Base-by-base conservation (phyloP, 108 stramenopile genomes). In the Aurantiochytrium sp. region DNA sequence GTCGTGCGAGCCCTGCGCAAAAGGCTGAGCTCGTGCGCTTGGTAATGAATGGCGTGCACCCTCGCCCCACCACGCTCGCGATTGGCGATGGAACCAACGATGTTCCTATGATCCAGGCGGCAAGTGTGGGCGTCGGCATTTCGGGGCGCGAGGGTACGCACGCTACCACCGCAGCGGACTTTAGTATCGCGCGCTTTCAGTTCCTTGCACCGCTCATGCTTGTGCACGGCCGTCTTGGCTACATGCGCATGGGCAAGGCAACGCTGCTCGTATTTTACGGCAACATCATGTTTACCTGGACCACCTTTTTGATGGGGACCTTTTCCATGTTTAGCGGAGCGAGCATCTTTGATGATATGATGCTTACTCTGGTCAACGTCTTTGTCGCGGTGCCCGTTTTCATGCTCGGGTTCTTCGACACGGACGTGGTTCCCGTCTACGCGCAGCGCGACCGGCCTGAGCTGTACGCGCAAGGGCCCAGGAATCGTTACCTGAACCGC, bases 11-110 rank as follows among this genome's bases (percentile, higher is more conserved):
- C 87, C 98, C 98, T 19, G 93, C 93, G 58, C 97, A 98, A 92
- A 98, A 98, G 91, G 97, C 97, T 0, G 91, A 96, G 5, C 89
- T 98, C 8, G 96, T 98, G 28, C 93, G 94, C 58, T 90, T 97
- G 76, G 97, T 98, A 6, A 93, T 96, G 43, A 93, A 95, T 44
- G 91, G 96, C 60, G 95, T 96, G 23, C 89, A 87, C 28, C 97
- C 98, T n/a, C 92, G 92, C 47, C 97, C 98, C 3, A 95, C 96
- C n/a, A 97, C 97, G 21, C 93, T 99, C 18, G 97, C 98, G 23
- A 99, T 99, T 58, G 98, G 98, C 23, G 98, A 99, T 93, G 98
- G 98, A 10, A 97, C 97, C 5, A 99, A 99, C 91, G 98, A 99
- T 90, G 97, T 99, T 47, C 95, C 96, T 47, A 99, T 99, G 98